Conservation (phyloP, 2,329 filamentous ascomycete species). For the Graphilbum sp. region DNA sequence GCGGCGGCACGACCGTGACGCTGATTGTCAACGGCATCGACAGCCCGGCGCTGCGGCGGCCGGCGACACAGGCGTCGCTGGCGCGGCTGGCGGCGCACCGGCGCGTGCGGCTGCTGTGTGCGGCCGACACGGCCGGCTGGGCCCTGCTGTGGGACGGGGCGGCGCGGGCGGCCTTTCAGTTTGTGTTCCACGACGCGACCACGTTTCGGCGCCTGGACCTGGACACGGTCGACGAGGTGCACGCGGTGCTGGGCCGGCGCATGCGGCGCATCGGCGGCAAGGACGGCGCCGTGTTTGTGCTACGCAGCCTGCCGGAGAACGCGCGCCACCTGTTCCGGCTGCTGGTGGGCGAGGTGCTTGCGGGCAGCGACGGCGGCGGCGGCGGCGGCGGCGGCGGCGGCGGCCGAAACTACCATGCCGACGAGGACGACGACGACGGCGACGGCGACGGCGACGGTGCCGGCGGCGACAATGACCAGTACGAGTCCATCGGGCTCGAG, state of each 20-base stretch:
- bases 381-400: constrained; percentile 51
- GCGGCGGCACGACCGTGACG: constrained; percentile 32
- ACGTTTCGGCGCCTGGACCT: constrained; percentile 56
- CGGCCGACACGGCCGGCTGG: constrained; percentile 78
- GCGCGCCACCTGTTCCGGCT: constrained; percentile 76
- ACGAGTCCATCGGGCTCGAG: constrained; percentile 58
- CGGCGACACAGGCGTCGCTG: constrained; percentile 53
- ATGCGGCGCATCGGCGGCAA: constrained; percentile 69
- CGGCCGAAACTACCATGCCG: constrained; percentile 80
- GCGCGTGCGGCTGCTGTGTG: constrained; percentile 56
- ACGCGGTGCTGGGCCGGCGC: constrained; percentile 69
- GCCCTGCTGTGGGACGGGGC: constrained; percentile 78
- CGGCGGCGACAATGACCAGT: constrained; percentile 22
- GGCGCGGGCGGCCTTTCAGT: constrained; percentile 66
- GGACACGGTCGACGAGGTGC: constrained; percentile 65
- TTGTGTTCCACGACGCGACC: constrained; percentile 86
- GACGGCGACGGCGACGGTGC: constrained; percentile 32
- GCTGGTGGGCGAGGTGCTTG: constrained; percentile 69
- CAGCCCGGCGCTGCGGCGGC: constrained; percentile 55
- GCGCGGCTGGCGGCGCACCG: constrained; percentile 62
- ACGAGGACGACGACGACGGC: constrained; percentile 53
- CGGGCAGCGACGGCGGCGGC: constrained; percentile 43
- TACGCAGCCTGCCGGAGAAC: constrained; percentile 83
- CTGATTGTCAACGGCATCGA: constrained; percentile 81
- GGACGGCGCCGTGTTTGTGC: constrained; percentile 80